These are phyloP conservation scores for Herpomyces periplanetae DNA, from an alignment of 2,329 filamentous ascomycete genomes.

Conservation along the genomic window DNA sequence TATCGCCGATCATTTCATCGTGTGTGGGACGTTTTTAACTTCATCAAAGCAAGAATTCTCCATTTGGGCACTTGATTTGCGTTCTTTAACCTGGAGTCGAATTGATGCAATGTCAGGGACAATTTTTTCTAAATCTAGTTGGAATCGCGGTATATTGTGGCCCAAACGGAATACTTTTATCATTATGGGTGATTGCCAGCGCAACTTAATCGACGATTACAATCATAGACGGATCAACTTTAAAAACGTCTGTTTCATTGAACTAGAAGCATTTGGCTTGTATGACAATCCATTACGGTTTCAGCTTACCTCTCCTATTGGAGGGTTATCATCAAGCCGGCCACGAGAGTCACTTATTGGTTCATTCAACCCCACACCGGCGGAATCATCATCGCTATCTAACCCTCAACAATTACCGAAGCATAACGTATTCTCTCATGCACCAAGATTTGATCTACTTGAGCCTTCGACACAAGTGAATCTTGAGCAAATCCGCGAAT, in stretches of 20 bases:
- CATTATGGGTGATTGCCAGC: slow-evolving; percentile 64
- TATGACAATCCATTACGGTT: slow-evolving; percentile 70
- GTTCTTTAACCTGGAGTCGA: slow-evolving; percentile 59
- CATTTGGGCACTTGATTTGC: slow-evolving; percentile 65
- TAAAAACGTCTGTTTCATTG: slow-evolving; percentile 77
- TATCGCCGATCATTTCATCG: slow-evolving; percentile 81
- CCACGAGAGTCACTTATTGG: too few species aligned
- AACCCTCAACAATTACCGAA: slow-evolving; percentile 7
- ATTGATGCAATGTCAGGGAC: slow-evolving; percentile 81
- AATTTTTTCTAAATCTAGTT: slow-evolving; percentile 84
- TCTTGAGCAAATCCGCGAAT: too few species aligned
- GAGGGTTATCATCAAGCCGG: too few species aligned
- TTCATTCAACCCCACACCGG: too few species aligned
- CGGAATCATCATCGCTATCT: too few species aligned
- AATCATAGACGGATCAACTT: slow-evolving; percentile 95
- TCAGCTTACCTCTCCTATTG: slow-evolving; percentile 32
- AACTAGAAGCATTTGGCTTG: slow-evolving; percentile 79
- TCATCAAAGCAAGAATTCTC: slow-evolving; percentile 96
- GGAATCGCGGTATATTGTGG: slow-evolving; percentile 86
- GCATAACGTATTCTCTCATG: slow-evolving; percentile 13
- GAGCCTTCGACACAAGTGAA: slow-evolving; percentile 26
- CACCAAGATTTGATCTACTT: slow-evolving; percentile 28
- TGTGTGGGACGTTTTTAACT: slow-evolving; percentile 83
- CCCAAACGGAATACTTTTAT: slow-evolving; percentile 75
- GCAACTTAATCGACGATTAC: slow-evolving; percentile 83